A percentile compares a stretch with the other conserved stretches of the same genome.
Conservation (phyloP, 2,329 filamentous ascomycete genomes). For the Penicillium sp. region DNA sequence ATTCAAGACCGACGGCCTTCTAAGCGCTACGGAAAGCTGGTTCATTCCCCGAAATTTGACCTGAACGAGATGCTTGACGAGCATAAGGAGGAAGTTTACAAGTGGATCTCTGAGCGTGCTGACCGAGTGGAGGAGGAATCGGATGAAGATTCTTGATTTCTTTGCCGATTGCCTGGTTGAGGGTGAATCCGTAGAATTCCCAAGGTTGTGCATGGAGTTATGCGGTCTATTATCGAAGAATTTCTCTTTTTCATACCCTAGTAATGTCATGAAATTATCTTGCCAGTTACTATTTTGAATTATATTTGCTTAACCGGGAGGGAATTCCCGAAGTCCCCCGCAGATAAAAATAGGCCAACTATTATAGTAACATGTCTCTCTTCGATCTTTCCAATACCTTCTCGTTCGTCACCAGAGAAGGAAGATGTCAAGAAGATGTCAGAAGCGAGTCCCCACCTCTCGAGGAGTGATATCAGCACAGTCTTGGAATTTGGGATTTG, state of each 20-base stretch:
- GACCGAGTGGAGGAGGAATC: slow-evolving; percentile 29
- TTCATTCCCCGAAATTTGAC: slow-evolving; percentile 45
- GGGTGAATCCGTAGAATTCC: not conserved
- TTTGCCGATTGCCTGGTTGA: not conserved
- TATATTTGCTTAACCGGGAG: not conserved
- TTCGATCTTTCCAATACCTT: not conserved
- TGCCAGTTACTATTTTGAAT: not conserved
- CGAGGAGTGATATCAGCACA: not conserved
- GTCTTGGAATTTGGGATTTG: not conserved
- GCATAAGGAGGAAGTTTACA: slow-evolving; percentile 52
- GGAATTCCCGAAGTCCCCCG: not conserved
- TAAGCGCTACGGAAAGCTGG: slow-evolving; percentile 57
- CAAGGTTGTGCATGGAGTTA: not conserved
- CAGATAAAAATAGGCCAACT: not conserved
- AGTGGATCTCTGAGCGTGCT: slow-evolving; percentile 45
- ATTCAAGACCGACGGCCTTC: slow-evolving; percentile 56
- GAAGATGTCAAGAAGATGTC: not conserved
- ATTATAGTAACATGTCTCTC: not conserved
- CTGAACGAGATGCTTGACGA: slow-evolving; percentile 58
- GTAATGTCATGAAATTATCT: not conserved
- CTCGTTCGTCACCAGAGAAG: not conserved
- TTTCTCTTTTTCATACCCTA: not conserved
- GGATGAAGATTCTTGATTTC: slow-evolving; percentile 13
- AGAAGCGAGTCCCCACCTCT: not conserved
- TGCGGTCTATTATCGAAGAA: not conserved